Base-by-base conservation (phyloP, 371 early-diverging fungal genomes). In the Lichtheimia corymbifera region DNA sequence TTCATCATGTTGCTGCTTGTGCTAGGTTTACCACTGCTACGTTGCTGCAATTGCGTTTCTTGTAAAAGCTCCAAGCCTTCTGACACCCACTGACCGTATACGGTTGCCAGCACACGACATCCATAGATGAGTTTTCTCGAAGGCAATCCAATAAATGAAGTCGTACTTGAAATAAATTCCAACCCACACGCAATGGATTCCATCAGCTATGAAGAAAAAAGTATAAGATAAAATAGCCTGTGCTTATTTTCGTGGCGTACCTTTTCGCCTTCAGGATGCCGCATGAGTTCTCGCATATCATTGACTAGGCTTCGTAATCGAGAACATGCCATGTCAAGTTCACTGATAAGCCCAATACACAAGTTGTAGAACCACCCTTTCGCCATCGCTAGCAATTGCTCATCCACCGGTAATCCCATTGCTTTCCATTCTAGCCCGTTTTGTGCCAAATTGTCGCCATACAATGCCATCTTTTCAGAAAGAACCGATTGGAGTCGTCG, bases 401-500 rank as follows among this genome's bases (percentile, higher is more conserved):
- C 74, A 30, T 80, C 72, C 12, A 73, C 80, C 2, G 80, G 80
- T 50, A 80, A 30, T 2, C 77, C 80, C 73, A 80, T 73, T 1
- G 77, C 71, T 59, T 75, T 77, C 80, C 80, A 80, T 59, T 71
- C 73, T 13, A 80, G 44, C 3, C 80, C 80, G 54, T 77, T 73
- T 18, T 80, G 80, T n/a, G 61, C 54, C 5, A 80, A 40, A 11
- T 66, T 64, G 43, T 80, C 76, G 5, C 77, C 74, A 55, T 77
- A 80, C 2, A 77, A 25, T 9, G 59, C 27, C 11, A 60, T 58
- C 51, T 75, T 74, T 5, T 35, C 61, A 25, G 77, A 77, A 0
- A 80, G 53, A 28, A 71, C 24, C 15, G 43, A 52, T 44, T 80
- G 77, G 24, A 77, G 45, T 17, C 65, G 50, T 42, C 65, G 69